A percentile compares a stretch with the other conserved stretches of the same genome.
Conservation (phyloP, 805 yeast species). For the Zygotorulaspora chibaensis region DNA sequence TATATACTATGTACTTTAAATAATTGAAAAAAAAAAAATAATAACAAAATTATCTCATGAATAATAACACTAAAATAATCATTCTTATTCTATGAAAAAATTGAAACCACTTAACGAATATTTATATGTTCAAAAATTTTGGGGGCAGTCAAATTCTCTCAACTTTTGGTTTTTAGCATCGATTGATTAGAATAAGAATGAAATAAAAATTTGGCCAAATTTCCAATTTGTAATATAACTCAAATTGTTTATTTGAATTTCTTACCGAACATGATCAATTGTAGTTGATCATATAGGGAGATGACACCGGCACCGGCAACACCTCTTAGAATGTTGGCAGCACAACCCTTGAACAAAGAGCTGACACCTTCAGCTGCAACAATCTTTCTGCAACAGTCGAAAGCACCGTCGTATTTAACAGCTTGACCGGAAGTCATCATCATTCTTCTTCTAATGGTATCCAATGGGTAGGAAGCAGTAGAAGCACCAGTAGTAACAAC, state of each 20-base stretch:
- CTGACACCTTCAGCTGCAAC: slow-evolving; percentile 93
- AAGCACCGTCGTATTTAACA: slow-evolving; percentile 91
- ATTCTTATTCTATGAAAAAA: neutral
- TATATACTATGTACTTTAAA: slow-evolving; percentile 7
- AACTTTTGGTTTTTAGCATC: neutral
- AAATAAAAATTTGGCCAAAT: neutral
- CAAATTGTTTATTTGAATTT: slow-evolving; percentile 60
- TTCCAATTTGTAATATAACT: neutral
- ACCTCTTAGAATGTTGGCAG: slow-evolving; percentile 99
- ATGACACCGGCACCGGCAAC: slow-evolving; percentile 99
- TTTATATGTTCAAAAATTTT: slow-evolving; percentile 2
- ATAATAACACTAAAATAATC: slow-evolving; percentile 14
- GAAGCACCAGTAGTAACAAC: slow-evolving; percentile 97
- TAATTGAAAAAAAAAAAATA: slow-evolving; percentile 3
- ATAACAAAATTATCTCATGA: slow-evolving; percentile 9
- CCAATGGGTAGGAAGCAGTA: slow-evolving; percentile 98
- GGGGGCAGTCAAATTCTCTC: neutral
- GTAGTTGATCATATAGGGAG: slow-evolving; percentile 96
- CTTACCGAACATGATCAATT: slow-evolving; percentile 92
- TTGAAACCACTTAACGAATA: slow-evolving; percentile 1
- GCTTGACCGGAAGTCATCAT: slow-evolving; percentile 99
- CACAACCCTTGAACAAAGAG: slow-evolving; percentile 97
- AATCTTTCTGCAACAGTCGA: slow-evolving; percentile 86
- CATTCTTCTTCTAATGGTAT: slow-evolving; percentile 99
- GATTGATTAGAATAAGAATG: neutral